Base-by-base conservation (phyloP, 148 eudicot species). In the Pouteria glomerata region DNA sequence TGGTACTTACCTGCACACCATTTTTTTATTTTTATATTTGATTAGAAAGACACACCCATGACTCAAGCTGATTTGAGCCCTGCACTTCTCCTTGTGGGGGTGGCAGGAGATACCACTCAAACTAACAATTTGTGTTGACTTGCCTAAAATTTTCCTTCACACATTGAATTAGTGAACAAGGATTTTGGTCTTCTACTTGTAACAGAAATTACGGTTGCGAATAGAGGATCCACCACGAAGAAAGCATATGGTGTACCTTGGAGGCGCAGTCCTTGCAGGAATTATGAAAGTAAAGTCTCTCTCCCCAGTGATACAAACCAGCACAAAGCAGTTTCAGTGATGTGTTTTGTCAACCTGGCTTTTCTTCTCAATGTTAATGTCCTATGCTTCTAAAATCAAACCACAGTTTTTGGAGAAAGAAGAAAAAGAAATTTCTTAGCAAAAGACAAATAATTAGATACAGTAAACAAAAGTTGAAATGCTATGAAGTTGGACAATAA, bases 221-320 rank as follows among this genome's bases (percentile, higher is more conserved):
- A 94, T 94, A 74, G 98, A 94, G 72, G 98, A 94, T 74, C 98
- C 98, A 53, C 98, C 98, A 10, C 83, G 98, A 71, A 95, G 98
- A 81, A 95, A 95, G 82, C 98, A 95, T 79, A 91, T 91, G 98
- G 98, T 95, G 77, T 95, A 95, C 78, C 97, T 95, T 70, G 98
- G 98, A 55, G 98, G 98, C 69, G 97, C 98, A 41, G 98, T 95
- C 82, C 98, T 91, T 27, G 98, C 98, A 18, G 98, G 98, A 73
- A 95, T 95, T 74, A 95, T 95, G 98, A 95, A 91, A 97, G 98
- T 95, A 37, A 29, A 4, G 7, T 48, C 1, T 0, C 39, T 19
- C 50, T 19, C 51, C 15, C 50, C 41, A 7, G 30, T 13, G 12
- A 13, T 14, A 0, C 51, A 63, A 23, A 63, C n/a, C 52, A 24